These are phyloP conservation scores for Aspergillus pseudotamarii DNA, from an alignment of 2,329 filamentous ascomycete species.

Conservation along the genomic window DNA sequence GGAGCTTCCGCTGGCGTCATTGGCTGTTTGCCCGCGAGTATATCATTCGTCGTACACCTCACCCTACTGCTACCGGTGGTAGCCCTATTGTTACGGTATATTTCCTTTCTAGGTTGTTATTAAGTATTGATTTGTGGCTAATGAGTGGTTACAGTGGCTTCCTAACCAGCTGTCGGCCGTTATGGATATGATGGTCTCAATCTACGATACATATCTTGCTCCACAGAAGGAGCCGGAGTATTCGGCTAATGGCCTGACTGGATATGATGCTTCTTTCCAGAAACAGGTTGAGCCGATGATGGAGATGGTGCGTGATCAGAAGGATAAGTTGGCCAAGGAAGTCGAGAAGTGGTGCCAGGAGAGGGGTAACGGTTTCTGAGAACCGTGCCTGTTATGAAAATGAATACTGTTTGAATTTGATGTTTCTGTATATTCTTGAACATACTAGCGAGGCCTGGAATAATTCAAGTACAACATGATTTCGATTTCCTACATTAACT, in stretches of 20 bases:
- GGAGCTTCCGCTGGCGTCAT: conserved; percentile 54
- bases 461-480: background rate
- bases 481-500: background rate
- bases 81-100: conserved; percentile 52
- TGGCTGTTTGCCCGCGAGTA: conserved; percentile 54
- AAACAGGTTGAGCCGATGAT: conserved; percentile 45
- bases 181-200: conserved; percentile 52
- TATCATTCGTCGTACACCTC: conserved; percentile 48
- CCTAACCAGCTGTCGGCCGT: conserved; percentile 52
- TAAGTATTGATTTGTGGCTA: background rate
- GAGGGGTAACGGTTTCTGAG: conserved; percentile 39
- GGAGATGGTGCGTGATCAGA: conserved; percentile 38
- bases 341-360: conserved; percentile 51
- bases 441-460: background rate
- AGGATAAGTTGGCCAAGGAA: conserved; percentile 40
- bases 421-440: background rate
- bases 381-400: background rate
- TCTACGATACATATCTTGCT: conserved; percentile 44
- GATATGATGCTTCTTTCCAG: conserved; percentile 27
- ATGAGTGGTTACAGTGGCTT: conserved; percentile 41
- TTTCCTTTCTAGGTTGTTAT: background rate
- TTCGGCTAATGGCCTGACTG: conserved; percentile 26
- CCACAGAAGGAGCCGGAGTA: conserved; percentile 30
- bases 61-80: conserved; percentile 53
- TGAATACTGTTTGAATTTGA: background rate